Percentiles rank a stretch among this genome's conserved stretches.
Evolutionary conservation across 306 rosid genomes (phyloP).

Genomic region (Neltuma alba): DNA sequence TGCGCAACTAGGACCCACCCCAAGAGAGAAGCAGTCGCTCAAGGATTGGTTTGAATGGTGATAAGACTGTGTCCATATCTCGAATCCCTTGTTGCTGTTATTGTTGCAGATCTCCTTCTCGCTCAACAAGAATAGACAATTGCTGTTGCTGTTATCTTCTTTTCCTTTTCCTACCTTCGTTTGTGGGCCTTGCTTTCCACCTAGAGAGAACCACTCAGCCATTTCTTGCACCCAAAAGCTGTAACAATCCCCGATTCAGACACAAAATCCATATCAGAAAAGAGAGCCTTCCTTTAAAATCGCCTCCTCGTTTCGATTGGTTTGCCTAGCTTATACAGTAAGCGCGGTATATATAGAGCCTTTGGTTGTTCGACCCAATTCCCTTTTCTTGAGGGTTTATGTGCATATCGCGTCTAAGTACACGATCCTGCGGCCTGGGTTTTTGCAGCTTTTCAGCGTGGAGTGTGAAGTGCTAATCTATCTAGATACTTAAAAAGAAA

Average conservation of each 20-base stretch:
- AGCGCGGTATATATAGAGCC: not conserved
- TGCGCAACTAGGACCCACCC: constrained; percentile 63
- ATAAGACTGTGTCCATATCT: constrained; percentile 82
- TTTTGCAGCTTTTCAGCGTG: constrained; percentile 61
- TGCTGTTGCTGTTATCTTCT: constrained; percentile 8
- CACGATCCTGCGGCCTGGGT: constrained; percentile 37
- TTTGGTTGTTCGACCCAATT: constrained; percentile 34
- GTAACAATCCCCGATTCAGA: constrained; percentile 57
- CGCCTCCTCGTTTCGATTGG: constrained; percentile 17
- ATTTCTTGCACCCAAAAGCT: constrained; percentile 60
- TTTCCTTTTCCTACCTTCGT: constrained; percentile 37
- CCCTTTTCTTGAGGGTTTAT: constrained; percentile 17
- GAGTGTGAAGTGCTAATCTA: not conserved
- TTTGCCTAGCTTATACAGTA: constrained; percentile 2
- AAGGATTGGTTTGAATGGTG: constrained; percentile 46
- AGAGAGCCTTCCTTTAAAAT: constrained; percentile 38
- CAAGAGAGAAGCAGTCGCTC: constrained; percentile 65
- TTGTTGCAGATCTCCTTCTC: constrained; percentile 76
- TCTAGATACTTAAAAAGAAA: not conserved
- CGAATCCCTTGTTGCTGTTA: constrained; percentile 62
- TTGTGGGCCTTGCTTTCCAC: constrained; percentile 55
- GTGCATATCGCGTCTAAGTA: constrained; percentile 5
- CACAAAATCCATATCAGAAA: constrained; percentile 76
- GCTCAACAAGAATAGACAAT: constrained; percentile 50
- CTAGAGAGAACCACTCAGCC: constrained; percentile 94